Conservation (phyloP, 345 rosid species). For the Syzygium aqueum region DNA sequence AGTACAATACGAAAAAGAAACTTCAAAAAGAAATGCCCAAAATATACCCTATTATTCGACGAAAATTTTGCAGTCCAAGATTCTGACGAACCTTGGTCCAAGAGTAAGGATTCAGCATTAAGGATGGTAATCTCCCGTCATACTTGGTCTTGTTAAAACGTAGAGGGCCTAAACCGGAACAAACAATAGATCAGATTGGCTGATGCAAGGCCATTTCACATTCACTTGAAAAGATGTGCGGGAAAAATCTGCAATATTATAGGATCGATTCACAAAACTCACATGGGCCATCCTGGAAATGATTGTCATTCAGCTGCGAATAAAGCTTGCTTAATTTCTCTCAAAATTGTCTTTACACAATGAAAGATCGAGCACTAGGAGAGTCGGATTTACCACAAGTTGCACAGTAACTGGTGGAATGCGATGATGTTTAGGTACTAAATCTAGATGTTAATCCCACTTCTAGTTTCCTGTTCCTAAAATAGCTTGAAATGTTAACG, state of each 20-base stretch:
- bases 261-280: background rate
- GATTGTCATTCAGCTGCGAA: background rate
- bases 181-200: background rate
- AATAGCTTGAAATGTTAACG: background rate
- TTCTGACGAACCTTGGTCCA: constrained; percentile 19
- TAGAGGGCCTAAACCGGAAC: constrained; percentile 10
- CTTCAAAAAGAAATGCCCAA: background rate
- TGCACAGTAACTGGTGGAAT: background rate
- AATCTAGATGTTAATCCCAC: background rate
- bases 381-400: background rate
- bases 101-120: constrained; percentile 13
- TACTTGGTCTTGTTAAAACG: constrained; percentile 6
- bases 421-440: background rate
- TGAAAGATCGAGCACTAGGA: background rate
- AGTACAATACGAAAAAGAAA: background rate
- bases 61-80: background rate
- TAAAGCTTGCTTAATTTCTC: background rate
- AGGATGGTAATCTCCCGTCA: constrained; percentile 12
- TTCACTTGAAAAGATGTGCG: background rate
- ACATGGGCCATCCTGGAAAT: background rate
- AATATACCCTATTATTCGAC: background rate
- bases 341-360: background rate
- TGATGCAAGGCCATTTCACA: background rate
- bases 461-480: background rate
- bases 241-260: background rate